phyloP scores from a whole-genome alignment of 1,284 basidiomycete species.

The Singerocomus inundabilis region DNA sequence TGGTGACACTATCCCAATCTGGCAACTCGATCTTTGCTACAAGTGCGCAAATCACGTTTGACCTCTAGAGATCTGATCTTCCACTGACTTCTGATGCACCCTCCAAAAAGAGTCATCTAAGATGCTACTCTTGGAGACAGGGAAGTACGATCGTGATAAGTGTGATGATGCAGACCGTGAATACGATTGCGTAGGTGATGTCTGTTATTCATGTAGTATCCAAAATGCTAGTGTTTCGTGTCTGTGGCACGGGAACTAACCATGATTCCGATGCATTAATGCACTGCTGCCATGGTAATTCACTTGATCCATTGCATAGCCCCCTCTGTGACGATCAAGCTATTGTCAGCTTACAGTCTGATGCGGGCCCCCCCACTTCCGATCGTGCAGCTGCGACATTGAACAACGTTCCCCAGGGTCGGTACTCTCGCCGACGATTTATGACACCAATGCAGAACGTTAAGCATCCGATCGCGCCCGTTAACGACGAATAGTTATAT shows the following conservation, averaged over 20 bases:
- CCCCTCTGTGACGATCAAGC: not conserved
- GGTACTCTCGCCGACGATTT: not conserved
- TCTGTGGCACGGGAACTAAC: not conserved
- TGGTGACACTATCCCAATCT: no score
- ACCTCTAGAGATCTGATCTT: no score
- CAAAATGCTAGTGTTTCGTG: not conserved
- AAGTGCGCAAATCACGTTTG: no score
- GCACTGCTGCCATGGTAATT: not conserved
- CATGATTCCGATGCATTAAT: not conserved
- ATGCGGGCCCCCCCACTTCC: not conserved
- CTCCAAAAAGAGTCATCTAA: no score
- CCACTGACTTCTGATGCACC: no score
- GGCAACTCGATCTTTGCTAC: no score
- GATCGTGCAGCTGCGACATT: not conserved
- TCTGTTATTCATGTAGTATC: no score
- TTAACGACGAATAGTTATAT: conserved; percentile 1
- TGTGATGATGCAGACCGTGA: no score
- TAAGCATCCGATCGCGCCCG: not conserved
- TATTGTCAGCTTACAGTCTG: not conserved
- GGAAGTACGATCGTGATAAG: no score
- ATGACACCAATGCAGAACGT: not conserved
- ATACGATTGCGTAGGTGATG: no score
- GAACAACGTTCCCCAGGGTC: conserved; percentile 1
- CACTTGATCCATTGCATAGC: not conserved
- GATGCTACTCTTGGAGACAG: no score